Percentiles rank a stretch among this genome's conserved stretches.
phyloP scores from a whole-genome alignment of 768 basidiomycete genomes.

The Boletus rufocinnamomeus region DNA sequence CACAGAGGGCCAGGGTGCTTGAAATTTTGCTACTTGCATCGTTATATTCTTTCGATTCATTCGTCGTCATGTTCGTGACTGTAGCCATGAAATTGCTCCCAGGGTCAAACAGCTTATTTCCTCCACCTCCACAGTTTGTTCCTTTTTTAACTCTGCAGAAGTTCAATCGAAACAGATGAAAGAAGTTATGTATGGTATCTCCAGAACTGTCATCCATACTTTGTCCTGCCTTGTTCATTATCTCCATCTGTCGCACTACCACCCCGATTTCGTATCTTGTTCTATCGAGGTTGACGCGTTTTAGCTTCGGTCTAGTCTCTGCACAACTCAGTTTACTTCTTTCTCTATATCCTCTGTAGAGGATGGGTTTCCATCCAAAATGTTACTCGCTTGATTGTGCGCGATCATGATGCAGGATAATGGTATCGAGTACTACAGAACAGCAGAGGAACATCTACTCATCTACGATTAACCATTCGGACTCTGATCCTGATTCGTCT shows the following conservation, averaged over 20 bases:
- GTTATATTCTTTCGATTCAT: slow-evolving; percentile 27
- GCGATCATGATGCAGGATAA: slow-evolving; percentile 20
- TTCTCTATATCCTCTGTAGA: slow-evolving; percentile 36
- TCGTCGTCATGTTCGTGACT: slow-evolving; percentile 33
- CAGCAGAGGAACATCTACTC: slow-evolving; percentile 32
- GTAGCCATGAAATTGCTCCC: slow-evolving; percentile 34
- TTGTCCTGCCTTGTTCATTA: slow-evolving; percentile 28
- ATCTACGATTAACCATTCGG: slow-evolving; percentile 88
- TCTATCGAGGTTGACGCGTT: slow-evolving; percentile 29
- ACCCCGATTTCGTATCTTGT: slow-evolving; percentile 24
- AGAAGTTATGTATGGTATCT: slow-evolving; percentile 37
- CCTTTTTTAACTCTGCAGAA: slow-evolving; percentile 31
- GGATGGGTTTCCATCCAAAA: slow-evolving; percentile 32
- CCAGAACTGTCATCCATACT: slow-evolving; percentile 34
- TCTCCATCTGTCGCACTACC: slow-evolving; percentile 23
- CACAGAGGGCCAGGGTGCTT: slow-evolving; percentile 49
- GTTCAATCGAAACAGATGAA: slow-evolving; percentile 36
- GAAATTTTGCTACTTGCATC: slow-evolving; percentile 28
- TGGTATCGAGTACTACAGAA: slow-evolving; percentile 24
- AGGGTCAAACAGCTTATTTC: slow-evolving; percentile 22
- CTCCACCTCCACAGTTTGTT: slow-evolving; percentile 20
- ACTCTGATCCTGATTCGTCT: slow-evolving; percentile 76
- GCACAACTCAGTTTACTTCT: slow-evolving; percentile 22
- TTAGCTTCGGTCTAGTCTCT: slow-evolving; percentile 20
- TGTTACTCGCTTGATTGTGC: slow-evolving; percentile 22